Conservation (phyloP, 225 moss, liverwort and hornwort genomes). For the Straminergon stramineum region DNA sequence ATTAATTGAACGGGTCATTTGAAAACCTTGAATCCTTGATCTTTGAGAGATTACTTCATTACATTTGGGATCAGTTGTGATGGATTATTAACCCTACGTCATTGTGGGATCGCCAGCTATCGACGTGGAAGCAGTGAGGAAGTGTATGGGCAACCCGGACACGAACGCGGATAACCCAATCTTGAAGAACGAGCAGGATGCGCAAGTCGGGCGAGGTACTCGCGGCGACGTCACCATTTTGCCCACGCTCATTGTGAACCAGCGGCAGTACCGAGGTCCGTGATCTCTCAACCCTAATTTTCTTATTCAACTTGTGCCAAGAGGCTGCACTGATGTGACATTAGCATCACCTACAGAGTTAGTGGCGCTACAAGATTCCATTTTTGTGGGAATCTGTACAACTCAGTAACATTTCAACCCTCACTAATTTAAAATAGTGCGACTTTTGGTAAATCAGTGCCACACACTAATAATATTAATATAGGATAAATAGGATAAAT, state of each 20-base stretch:
- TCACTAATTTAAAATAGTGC: not conserved
- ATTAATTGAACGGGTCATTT: not conserved
- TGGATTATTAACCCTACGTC: not conserved
- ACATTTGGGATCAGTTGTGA: not conserved
- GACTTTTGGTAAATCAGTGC: not conserved
- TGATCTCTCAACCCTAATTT: not conserved
- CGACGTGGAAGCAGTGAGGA: constrained; percentile 34
- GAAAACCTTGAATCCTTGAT: not conserved
- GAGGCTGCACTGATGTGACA: not conserved
- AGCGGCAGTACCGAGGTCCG: constrained; percentile 71
- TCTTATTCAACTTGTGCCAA: not conserved
- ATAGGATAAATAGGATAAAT: too few species aligned
- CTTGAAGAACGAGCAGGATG: constrained; percentile 73
- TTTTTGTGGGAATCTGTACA: not conserved
- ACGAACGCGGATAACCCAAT: constrained; percentile 46
- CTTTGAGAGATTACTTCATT: not conserved
- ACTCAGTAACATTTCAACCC: not conserved
- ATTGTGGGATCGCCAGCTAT: constrained; percentile 13
- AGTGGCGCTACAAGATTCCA: not conserved
- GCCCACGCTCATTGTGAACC: constrained; percentile 82
- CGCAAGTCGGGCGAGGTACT: constrained; percentile 51
- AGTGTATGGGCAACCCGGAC: constrained; percentile 71
- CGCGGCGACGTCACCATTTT: constrained; percentile 90
- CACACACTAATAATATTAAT: not conserved
- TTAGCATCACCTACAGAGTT: not conserved